Evolutionary conservation across 2,329 filamentous ascomycete species (phyloP), one percentile per base, ranked within the genome.

Genomic region (Trichoderma oligosporum): DNA sequence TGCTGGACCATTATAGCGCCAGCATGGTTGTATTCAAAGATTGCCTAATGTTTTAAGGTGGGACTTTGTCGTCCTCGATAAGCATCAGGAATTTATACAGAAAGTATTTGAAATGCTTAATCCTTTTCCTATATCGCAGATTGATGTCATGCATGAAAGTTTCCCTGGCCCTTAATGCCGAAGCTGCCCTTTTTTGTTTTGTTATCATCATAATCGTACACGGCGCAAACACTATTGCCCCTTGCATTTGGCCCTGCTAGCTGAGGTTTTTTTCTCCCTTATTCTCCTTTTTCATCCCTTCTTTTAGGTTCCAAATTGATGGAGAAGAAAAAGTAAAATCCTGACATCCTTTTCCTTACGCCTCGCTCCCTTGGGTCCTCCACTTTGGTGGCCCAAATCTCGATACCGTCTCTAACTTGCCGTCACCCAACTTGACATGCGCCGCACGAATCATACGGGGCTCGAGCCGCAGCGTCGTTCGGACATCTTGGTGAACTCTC

Each of bases 371-470:
- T 39, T 67, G 61, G 22, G 70, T 73, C 67, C 70, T 70, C 82
- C 82, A 84, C 62, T 75, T 71, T 5, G 82, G 71, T 20, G 71
- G 68, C 1, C 79, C 79, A 56, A 82, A 80, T 42, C 74, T 72
- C 38, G 76, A 74, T 54, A 81, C 66, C 8, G 77, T 83, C 55
- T 73, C 73, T 29, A 87, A 72, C 65, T 78, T 80, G 59, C 79
- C 79, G 59, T 83, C 78, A 41, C 92, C 93, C 63, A 97, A 79
- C 79, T 92, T 95, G 58, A 97, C 91, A 60, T 93, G 85, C 24
- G 85, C 86, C 66, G 92, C 87, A 59, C 91, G 84, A 62, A 99
- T 88, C 84, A 97, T 89, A 57, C 94, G 81, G 38, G 94, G 93
- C 75, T 99, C 94, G 64, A 96, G 79, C 49, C 84, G 82, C 63